Base-by-base conservation (phyloP, 192 early-diverging fungal genomes). In the Gorgonomyces haynaldii region DNA sequence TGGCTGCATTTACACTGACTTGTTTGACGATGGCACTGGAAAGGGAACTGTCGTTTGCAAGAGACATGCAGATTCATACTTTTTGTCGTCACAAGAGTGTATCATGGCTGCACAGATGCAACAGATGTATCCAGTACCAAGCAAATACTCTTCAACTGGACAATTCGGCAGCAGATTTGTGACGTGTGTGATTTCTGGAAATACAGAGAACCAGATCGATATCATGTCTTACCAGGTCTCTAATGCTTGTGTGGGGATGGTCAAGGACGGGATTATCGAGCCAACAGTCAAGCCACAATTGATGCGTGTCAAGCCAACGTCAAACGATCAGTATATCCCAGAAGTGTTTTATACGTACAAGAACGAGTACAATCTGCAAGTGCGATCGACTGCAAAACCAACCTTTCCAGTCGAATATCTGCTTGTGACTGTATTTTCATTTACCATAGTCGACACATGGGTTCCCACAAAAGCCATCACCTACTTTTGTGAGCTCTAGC, bases 351-450 rank as follows among this genome's bases (percentile, higher is more conserved):
- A 94, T 72, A 85, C 83, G 60, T 91, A 87, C 62, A 89, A 81
- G 56, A 98, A 98, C 72, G 78, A 94, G 58, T 98, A 98, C 65
- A 81, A 81, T 15, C 59, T 90, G 8, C 60, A 79, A 27, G 93
- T 96, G 3, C 74, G 89, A 43, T 78, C 89, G 37, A 74, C 82
- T 22, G 93, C 95, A 16, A 91, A 93, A 53, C 93, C 93, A 0
- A 85, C 89, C 2, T 98, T 96, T 56, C 95, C 95, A 0, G 82
- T 96, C 0, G 93, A 98, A 50, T 96, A 98, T 54, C 74, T 98
- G 16, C 66, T 98, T 23, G 85, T 96, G 19, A 95, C 91, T 50
- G 86, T 90, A 73, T 60, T 69, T 44, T 19, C 4, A 26, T 19
- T 23, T 37, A 17, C 22, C 17, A 50, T 48, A 65, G 52, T 54